Evolutionary conservation across 495 filamentous ascomycete genomes (phyloP), one percentile per base, ranked within the genome.

Genomic region (Zalerion maritima): DNA sequence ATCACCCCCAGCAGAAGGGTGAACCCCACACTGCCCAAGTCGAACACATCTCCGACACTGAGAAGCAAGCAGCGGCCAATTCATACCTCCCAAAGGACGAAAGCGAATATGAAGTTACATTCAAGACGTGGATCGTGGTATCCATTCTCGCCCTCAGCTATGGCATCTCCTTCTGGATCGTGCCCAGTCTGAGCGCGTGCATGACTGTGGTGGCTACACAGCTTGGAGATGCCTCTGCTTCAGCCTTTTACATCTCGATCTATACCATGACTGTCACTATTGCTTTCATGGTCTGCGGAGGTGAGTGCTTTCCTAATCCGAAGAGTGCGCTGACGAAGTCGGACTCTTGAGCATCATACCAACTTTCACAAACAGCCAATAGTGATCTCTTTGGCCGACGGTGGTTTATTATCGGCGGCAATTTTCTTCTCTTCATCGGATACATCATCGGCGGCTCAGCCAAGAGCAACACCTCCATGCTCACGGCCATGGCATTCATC

Each of bases 101-200:
- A 9, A 20, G 23, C 11, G 28, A 31, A 6, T 31, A 31, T 20
- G 17, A 18, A n/a, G 28, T 31, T n/a, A 31, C 28, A 17, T 31
- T 31, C 28, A 31, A 31, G 28, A 31, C 28, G 2, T 31, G 28
- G 28, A 31, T 31, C 28, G 28, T 31, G 2, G 28, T 31, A 17
- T n/a, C 12, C 11, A 46, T 54, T 24, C 38, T 54, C 4, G 29
- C 46, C 2, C n/a, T 42, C 9, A 38, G 37, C 5, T 52, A 54
- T 31, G 50, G 46, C 14, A 45, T 55, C 24, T 48, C 46, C 8
- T 55, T 52, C 33, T 55, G 49, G 49, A 36, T 41, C 25, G 49
- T 52, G 2, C 50, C 50, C 5, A 36, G 36, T 29, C 24, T 46
- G 9, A 37, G 31, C 20, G 31, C 43, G 2, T 36, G 40, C 21